Percentiles rank a stretch among this genome's conserved stretches.
These are phyloP conservation scores for Aspergillus sp. DNA, from an alignment of 2,329 filamentous ascomycete species.

Conservation along the genomic window DNA sequence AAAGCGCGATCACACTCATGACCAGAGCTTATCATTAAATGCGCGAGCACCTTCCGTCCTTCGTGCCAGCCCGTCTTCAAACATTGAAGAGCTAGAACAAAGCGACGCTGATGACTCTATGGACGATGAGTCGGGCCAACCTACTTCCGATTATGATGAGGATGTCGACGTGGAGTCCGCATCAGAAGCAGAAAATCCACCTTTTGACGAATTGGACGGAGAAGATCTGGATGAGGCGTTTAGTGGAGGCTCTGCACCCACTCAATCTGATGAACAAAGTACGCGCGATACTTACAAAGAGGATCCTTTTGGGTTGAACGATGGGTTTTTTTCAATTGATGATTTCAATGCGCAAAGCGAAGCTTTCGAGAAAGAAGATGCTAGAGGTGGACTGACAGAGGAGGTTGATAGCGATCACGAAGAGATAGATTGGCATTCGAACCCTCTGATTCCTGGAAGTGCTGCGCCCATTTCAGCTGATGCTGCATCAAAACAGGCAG, in stretches of 20 bases:
- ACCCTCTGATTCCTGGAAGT: constrained; percentile 52
- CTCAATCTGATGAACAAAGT: constrained; percentile 17
- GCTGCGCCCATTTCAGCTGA: constrained; percentile 5
- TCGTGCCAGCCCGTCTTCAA: constrained; percentile 8
- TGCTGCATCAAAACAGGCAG: constrained; percentile 10
- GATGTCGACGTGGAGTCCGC: constrained; percentile 7
- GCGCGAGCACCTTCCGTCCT: background rate
- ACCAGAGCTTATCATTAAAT: constrained; percentile 6
- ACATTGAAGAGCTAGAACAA: constrained; percentile 9
- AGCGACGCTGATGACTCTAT: constrained; percentile 9
- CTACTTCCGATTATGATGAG: constrained; percentile 7
- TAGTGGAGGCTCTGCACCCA: constrained; percentile 15
- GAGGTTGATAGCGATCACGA: constrained; percentile 66
- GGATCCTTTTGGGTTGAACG: constrained; percentile 81
- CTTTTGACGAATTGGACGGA: constrained; percentile 5
- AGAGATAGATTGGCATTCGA: constrained; percentile 79
- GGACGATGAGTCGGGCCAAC: constrained; percentile 8
- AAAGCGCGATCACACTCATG: constrained; percentile 38
- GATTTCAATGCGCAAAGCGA: constrained; percentile 94
- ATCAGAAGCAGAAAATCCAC: constrained; percentile 4
- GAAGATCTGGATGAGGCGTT: constrained; percentile 6
- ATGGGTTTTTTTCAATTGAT: constrained; percentile 96
- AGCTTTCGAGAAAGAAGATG: constrained; percentile 78
- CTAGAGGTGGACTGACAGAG: constrained; percentile 64
- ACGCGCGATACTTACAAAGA: constrained; percentile 51